These are phyloP conservation scores for Mangifera indica DNA, from an alignment of 345 rosid genomes.

Conservation along the genomic window DNA sequence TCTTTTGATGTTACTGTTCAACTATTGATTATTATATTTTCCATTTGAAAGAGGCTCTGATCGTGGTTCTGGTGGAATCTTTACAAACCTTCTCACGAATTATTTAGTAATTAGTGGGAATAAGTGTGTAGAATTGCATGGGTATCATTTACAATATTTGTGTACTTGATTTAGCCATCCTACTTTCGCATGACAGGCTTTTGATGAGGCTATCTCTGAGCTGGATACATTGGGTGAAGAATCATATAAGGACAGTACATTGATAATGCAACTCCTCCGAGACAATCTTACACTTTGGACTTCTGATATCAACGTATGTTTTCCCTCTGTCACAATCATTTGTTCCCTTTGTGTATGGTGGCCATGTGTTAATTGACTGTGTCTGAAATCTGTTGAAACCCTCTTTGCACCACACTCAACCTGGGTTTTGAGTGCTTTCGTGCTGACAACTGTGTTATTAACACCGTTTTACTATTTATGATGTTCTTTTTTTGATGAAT, in stretches of 20 bases:
- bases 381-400: not conserved
- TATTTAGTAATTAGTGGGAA: not conserved
- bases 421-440: no score
- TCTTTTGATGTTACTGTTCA: not conserved
- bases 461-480: not conserved
- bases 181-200: constrained; percentile 52
- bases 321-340: constrained; percentile 6
- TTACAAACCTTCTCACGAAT: not conserved
- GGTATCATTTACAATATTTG: not conserved
- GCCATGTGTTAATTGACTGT: no score
- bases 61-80: not conserved
- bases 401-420: not conserved
- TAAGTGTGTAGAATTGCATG: constrained; percentile 1
- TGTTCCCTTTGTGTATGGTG: not conserved
- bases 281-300: constrained; percentile 98
- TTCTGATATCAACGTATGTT: constrained; percentile 73
- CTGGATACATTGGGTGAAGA: constrained; percentile 96
- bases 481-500: not conserved
- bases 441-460: not conserved
- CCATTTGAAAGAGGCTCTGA: not conserved
- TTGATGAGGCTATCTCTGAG: constrained; percentile 97
- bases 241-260: constrained; percentile 95
- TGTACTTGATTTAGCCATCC: not conserved
- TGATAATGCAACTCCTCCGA: constrained; percentile 97
- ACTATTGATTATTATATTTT: not conserved